phyloP scores from a whole-genome alignment of 495 filamentous ascomycete genomes.

The Penicillium riverlandense region DNA sequence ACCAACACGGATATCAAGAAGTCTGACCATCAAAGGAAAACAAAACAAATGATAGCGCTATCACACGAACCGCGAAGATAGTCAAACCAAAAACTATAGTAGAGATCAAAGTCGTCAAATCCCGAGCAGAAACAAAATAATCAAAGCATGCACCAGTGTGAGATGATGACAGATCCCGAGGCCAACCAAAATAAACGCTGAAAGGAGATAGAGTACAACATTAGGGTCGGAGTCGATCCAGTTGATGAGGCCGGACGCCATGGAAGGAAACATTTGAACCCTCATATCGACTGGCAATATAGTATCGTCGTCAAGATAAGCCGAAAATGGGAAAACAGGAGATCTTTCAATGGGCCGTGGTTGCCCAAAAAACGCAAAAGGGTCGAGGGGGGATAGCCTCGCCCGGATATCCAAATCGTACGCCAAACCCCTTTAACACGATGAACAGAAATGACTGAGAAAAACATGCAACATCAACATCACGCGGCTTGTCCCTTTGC shows the following conservation, averaged over 20 bases:
- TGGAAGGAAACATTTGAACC: neutral
- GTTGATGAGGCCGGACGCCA: conserved; percentile 8
- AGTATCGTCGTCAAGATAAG: conserved; percentile 16
- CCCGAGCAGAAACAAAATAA: conserved; percentile 10
- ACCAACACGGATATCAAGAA: conserved; percentile 37
- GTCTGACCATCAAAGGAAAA: conserved; percentile 9
- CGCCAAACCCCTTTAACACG: conserved; percentile 29
- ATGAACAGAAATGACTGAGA: conserved; percentile 9
- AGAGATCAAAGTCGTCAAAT: conserved; percentile 14
- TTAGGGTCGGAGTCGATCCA: conserved; percentile 18
- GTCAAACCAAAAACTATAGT: conserved; percentile 6
- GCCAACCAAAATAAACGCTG: conserved; percentile 23
- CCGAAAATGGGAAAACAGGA: conserved; percentile 10
- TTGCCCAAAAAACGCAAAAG: conserved; percentile 5
- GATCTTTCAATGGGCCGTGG: too few relatives aligned
- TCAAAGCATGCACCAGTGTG: conserved; percentile 7
- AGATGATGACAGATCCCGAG: conserved; percentile 13
- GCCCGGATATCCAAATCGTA: conserved; percentile 27
- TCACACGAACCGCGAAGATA: conserved; percentile 7
- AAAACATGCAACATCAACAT: conserved; percentile 3
- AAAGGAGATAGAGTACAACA: conserved; percentile 27
- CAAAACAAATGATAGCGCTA: conserved; percentile 7
- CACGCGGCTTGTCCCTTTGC: conserved; percentile 40
- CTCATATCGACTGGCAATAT: neutral
- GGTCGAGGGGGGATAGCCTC: conserved; percentile 6